Conservation (phyloP, 768 basidiomycete species). For the Mycena pura region DNA sequence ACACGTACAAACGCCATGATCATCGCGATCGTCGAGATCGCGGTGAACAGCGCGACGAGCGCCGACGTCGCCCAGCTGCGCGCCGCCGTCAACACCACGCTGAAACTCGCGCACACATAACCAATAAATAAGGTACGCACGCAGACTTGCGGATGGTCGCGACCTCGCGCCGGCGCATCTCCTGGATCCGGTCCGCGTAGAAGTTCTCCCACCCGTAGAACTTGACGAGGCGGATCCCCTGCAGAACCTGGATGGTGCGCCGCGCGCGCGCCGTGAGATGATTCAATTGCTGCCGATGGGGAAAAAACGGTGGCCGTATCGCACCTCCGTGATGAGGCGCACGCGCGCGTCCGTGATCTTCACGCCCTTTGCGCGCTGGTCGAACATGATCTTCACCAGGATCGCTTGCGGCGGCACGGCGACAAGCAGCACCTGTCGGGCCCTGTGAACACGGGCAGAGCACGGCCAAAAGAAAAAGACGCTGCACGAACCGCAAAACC, state of each 20-base stretch:
- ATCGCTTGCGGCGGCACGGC: slow-evolving; percentile 56
- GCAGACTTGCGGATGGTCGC: slow-evolving; percentile 25
- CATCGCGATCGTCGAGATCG: slow-evolving; percentile 44
- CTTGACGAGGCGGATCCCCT: slow-evolving; percentile 55
- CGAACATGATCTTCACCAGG: slow-evolving; percentile 50
- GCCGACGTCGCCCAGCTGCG: slow-evolving; percentile 1
- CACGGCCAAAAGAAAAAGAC: slow-evolving; percentile 9
- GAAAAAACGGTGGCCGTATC: not conserved
- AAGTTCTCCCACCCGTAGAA: slow-evolving; percentile 50
- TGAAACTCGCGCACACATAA: not conserved
- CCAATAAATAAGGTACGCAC: too few relatives aligned
- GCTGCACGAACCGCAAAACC: slow-evolving; percentile 48
- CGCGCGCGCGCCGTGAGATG: too few relatives aligned
- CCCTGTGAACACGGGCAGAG: not conserved
- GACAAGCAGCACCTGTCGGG: slow-evolving; percentile 50
- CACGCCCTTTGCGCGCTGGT: slow-evolving; percentile 52
- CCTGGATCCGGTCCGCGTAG: slow-evolving; percentile 29
- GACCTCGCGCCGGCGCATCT: slow-evolving; percentile 28
- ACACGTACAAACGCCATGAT: slow-evolving; percentile 43
- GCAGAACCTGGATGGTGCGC: slow-evolving; percentile 43
- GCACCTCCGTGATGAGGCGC: slow-evolving; percentile 56
- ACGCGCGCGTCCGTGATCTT: slow-evolving; percentile 61
- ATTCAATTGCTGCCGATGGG: slow-evolving; percentile 1
- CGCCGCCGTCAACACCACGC: not conserved
- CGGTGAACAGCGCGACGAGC: slow-evolving; percentile 29